These are phyloP conservation scores for Fusarium sp. DNA, from an alignment of 2,329 filamentous ascomycete genomes.

Conservation along the genomic window DNA sequence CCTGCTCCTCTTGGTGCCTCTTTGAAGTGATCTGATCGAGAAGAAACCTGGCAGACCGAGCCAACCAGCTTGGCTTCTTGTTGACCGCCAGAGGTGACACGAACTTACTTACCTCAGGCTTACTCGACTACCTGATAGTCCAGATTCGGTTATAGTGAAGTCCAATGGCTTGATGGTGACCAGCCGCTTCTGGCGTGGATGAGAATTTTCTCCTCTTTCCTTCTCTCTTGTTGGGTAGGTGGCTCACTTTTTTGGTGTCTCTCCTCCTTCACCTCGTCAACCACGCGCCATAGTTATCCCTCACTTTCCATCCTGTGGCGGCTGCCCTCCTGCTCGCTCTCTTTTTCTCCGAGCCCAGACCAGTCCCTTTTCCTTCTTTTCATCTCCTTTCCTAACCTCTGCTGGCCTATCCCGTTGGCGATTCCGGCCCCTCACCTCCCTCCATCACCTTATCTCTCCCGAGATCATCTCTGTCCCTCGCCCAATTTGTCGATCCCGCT, in stretches of 20 bases:
- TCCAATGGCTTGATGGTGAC: constrained; percentile 34
- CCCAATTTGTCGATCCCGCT: constrained; percentile 42
- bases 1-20: background rate
- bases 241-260: constrained; percentile 16
- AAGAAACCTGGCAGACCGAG: constrained; percentile 28
- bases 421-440: constrained; percentile 29
- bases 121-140: constrained; percentile 21
- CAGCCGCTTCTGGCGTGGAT: constrained; percentile 15
- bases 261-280: constrained; percentile 38
- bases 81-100: constrained; percentile 39
- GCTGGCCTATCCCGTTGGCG: constrained; percentile 14
- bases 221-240: constrained; percentile 6
- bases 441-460: constrained; percentile 34
- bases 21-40: constrained; percentile 1
- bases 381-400: constrained; percentile 6
- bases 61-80: constrained; percentile 32
- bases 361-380: constrained; percentile 10
- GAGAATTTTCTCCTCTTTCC: constrained; percentile 10
- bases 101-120: constrained; percentile 4
- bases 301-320: background rate
- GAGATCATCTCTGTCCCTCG: constrained; percentile 26
- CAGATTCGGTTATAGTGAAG: constrained; percentile 40
- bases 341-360: constrained; percentile 19
- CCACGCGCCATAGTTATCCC: constrained; percentile 10
- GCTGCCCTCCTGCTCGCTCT: constrained; percentile 2